Base-by-base conservation (phyloP, 1,284 basidiomycete genomes). In the Mycosarcoma maydis region DNA sequence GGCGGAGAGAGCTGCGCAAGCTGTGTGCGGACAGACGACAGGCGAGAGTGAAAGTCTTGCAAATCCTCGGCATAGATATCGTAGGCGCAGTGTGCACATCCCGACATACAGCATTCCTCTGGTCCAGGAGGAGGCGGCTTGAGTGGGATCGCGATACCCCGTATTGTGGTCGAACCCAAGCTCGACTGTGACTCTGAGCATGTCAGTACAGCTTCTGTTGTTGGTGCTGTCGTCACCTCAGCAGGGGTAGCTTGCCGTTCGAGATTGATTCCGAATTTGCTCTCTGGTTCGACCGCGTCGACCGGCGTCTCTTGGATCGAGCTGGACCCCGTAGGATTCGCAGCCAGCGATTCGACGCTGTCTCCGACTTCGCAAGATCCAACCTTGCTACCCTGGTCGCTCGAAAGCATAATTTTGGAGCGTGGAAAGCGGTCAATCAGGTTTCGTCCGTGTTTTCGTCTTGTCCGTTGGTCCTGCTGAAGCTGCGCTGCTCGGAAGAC, bases 41-140 rank as follows among this genome's bases (percentile, higher is more conserved):
- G 71, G 1, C 88, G 85, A 7, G 85, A 83, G 29, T 86, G 85
- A 82, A 92, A 92, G 11, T 85, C 85, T n/a, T 85, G 84, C 4
- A 92, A 81, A 1, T 90, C 87, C 44, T 92, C 91, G 50, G 90
- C 87, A 82, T 94, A 92, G 23, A 94, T 83, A 72, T 92, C 92
- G 80, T 94, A 90, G 7, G 94, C 90, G 81, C 92, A 94, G 30
- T 92, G 84, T 0, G 91, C 90, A 75, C 92, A 94, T 26, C 91
- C 91, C 9, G 90, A 92, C 91, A 92, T 93, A 83, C 92, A 94
- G 82, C 92, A 93, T 82, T 92, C 80, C 54, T 81, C 81, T 4
- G 78, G 73, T 3, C 81, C 80, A 1, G 81, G 81, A 17, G 81
- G 78, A 24, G 44, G 50, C 1, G 80, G 80, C 14, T 57, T 64